Conservation (phyloP, 805 yeast genomes). For the Brettanomyces naardenensis region DNA sequence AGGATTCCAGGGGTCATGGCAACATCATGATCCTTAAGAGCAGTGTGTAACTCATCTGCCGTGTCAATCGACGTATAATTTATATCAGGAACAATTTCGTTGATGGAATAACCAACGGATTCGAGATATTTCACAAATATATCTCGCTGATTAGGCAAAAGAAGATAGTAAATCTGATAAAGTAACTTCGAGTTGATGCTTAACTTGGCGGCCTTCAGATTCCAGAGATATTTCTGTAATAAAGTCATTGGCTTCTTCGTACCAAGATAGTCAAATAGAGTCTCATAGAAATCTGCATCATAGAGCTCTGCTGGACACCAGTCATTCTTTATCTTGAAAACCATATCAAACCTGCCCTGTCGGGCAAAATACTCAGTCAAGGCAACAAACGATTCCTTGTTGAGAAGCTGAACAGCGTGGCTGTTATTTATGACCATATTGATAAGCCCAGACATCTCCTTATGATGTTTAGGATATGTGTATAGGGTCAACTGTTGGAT, state of each 20-base stretch:
- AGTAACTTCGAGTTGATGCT: not conserved
- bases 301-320: not conserved
- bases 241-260: not conserved
- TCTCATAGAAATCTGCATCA: not conserved
- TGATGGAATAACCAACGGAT: not conserved
- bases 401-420: not conserved
- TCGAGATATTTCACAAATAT: not conserved
- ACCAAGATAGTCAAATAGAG: not conserved
- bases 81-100: constrained; percentile 1
- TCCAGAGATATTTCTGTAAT: not conserved
- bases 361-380: not conserved
- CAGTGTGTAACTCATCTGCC: constrained; percentile 1
- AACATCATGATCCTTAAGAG: not conserved
- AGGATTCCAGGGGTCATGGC: constrained; percentile 1
- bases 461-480: not conserved
- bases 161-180: constrained; percentile 1
- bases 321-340: not conserved
- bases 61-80: not conserved
- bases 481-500: not conserved
- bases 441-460: not conserved
- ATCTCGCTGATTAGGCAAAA: not conserved
- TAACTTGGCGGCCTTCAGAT: not conserved
- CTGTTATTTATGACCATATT: not conserved
- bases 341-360: not conserved
- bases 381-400: not conserved